Conservation (phyloP, 306 rosid genomes). For the Cucumis sativus region Cucumber_9930_V3 NC_026657.2:29341001-29341500, state of each 20-base stretch:
- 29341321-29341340: neutral
- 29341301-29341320: neutral
- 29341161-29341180: neutral
- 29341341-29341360: too few species aligned
- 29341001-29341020: neutral
- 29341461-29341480: neutral
- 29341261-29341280: neutral
- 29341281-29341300: neutral
- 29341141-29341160: neutral
- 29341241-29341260: neutral
- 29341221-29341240: neutral
- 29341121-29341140: neutral
- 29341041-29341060: neutral
- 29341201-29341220: neutral
- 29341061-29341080: too few species aligned
- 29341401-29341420: neutral
- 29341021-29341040: neutral
- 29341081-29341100: too few species aligned
- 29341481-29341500: neutral
- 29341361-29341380: neutral
- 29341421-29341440: neutral
- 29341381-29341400: neutral
- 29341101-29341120: too few species aligned
- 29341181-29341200: neutral
- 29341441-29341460: neutral